Evolutionary conservation across 805 yeast genomes (phyloP).

Genomic region (Peterozyma xylosa): DNA sequence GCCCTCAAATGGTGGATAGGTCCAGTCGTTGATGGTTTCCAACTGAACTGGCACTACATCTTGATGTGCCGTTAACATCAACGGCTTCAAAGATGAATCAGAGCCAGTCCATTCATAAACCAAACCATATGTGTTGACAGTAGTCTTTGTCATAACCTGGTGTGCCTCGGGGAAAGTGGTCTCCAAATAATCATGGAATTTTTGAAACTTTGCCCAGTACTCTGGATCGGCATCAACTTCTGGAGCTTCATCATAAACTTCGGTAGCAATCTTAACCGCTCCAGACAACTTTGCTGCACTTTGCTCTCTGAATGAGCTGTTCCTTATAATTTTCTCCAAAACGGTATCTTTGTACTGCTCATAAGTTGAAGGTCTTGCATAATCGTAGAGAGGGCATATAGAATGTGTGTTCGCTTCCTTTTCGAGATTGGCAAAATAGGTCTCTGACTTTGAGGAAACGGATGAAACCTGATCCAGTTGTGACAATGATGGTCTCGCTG

Average conservation of each 20-base stretch:
- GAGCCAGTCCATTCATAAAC: constrained; percentile 59
- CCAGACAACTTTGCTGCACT: constrained; percentile 36
- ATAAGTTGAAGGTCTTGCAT: constrained; percentile 12
- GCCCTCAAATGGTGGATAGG: constrained; percentile 57
- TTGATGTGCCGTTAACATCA: constrained; percentile 64
- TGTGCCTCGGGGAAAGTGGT: constrained; percentile 49
- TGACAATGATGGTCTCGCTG: no score
- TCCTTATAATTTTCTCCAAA: constrained; percentile 23
- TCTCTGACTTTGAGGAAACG: no score
- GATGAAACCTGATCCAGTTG: no score
- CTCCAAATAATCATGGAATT: constrained; percentile 47
- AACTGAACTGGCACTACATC: constrained; percentile 74
- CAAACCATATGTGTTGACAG: constrained; percentile 54
- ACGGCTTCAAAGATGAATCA: constrained; percentile 44
- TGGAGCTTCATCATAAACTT: constrained; percentile 43
- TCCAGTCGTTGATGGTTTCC: constrained; percentile 50
- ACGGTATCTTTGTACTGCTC: constrained; percentile 8
- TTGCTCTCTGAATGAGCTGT: constrained; percentile 21
- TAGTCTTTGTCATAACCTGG: constrained; percentile 35
- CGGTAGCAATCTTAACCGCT: constrained; percentile 48
- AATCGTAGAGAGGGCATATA: constrained; percentile 12
- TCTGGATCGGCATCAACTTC: constrained; percentile 38
- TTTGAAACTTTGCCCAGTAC: constrained; percentile 39
- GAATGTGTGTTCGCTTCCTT: background rate
- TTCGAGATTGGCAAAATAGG: no score